phyloP scores from a whole-genome alignment of 2,329 filamentous ascomycete genomes.

The Trichophyton verrucosum region DNA sequence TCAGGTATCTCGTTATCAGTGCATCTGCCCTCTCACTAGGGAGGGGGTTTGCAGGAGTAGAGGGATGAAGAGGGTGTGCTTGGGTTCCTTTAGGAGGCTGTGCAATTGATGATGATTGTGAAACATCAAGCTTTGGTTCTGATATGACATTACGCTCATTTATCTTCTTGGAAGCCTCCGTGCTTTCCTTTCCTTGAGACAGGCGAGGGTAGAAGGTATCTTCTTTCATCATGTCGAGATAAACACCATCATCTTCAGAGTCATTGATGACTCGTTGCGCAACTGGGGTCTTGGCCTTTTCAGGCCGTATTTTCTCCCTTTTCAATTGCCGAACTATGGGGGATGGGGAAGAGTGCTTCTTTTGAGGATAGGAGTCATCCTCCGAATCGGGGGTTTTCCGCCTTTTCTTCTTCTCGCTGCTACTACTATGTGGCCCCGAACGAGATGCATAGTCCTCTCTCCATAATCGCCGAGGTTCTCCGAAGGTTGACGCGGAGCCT shows the following conservation, averaged over 20 bases:
- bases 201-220: slow-evolving; percentile 8
- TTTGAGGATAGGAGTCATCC: slow-evolving; percentile 26
- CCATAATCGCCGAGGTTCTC: slow-evolving; percentile 32
- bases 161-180: background rate
- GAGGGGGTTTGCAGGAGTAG: background rate
- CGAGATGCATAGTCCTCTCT: slow-evolving; percentile 32
- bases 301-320: slow-evolving; percentile 10
- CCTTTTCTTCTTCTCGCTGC: slow-evolving; percentile 35
- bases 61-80: background rate
- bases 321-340: slow-evolving; percentile 3
- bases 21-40: slow-evolving; percentile 10
- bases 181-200: slow-evolving; percentile 1
- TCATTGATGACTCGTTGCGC: slow-evolving; percentile 21
- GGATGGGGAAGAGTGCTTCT: slow-evolving; percentile 14
- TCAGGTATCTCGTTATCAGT: slow-evolving; percentile 22
- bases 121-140: background rate
- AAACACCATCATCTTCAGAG: slow-evolving; percentile 23
- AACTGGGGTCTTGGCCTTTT: background rate
- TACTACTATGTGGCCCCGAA: slow-evolving; percentile 22
- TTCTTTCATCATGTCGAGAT: slow-evolving; percentile 7
- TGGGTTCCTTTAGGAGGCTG: background rate
- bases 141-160: background rate
- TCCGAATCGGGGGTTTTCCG: slow-evolving; percentile 39
- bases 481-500: slow-evolving; percentile 29
- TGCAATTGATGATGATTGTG: background rate